Conservation (phyloP, 208 protist genomes). For the Wallacemonas sp. region DNA sequence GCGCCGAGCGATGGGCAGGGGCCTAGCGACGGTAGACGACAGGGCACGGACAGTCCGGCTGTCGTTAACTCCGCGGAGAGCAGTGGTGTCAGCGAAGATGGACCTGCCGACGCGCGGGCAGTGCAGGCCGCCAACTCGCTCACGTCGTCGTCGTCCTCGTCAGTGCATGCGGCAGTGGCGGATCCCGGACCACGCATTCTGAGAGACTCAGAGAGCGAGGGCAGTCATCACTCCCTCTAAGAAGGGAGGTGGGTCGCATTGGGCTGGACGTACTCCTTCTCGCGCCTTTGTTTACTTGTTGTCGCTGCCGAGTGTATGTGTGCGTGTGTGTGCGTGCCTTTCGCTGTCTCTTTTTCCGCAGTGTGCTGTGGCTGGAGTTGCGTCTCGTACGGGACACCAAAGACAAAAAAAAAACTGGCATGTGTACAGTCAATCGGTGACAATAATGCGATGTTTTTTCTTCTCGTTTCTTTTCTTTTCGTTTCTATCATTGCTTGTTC, state of each 20-base stretch:
- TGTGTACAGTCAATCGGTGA: too few species aligned
- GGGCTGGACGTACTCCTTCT: too few species aligned
- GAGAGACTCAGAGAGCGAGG: neutral
- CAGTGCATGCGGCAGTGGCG: neutral
- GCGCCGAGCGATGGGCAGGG: neutral
- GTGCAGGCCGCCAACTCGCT: neutral
- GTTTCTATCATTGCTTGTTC: too few species aligned
- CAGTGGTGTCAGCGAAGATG: neutral
- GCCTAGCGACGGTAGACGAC: neutral
- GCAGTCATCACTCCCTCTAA: neutral
- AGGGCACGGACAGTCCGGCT: neutral
- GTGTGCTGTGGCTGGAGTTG: too few species aligned
- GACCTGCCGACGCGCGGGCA: neutral
- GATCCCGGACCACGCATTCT: neutral
- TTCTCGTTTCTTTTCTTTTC: too few species aligned
- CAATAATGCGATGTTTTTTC: too few species aligned
- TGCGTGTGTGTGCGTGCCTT: too few species aligned
- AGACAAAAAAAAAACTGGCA: too few species aligned
- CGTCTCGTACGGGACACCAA: too few species aligned
- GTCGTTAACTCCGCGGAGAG: neutral
- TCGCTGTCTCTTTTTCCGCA: too few species aligned
- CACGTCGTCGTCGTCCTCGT: neutral
- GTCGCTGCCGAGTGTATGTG: neutral
- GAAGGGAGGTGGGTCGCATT: too few species aligned
- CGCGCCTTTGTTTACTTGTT: too few species aligned